These are phyloP conservation scores for Diaporthe batatas DNA, from an alignment of 2,329 filamentous ascomycete genomes.

Conservation along the genomic window DNA sequence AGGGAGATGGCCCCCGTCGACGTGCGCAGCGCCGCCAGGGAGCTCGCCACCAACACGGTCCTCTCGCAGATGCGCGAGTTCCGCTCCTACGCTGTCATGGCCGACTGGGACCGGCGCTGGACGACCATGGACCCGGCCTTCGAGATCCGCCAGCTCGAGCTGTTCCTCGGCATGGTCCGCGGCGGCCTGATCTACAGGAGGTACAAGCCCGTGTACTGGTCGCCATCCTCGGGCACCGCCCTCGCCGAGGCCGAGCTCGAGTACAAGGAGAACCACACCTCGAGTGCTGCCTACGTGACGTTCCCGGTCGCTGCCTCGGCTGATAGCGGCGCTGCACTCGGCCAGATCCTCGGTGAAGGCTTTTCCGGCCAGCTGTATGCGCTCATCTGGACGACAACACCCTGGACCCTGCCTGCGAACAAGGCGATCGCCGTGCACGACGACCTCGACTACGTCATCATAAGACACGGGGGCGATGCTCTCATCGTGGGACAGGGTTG, in stretches of 20 bases:
- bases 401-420: conserved; percentile 97
- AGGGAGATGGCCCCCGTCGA: conserved; percentile 65
- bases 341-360: conserved; percentile 49
- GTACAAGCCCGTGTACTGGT: conserved; percentile 90
- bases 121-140: conserved; percentile 83
- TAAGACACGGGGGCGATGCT: conserved; percentile 69
- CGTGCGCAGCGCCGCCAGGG: conserved; percentile 74
- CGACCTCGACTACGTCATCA: conserved; percentile 79
- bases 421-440: conserved; percentile 86
- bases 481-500: conserved; percentile 81
- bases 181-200: conserved; percentile 81
- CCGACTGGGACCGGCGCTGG: conserved; percentile 82
- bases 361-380: conserved; percentile 72
- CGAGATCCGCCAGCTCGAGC: conserved; percentile 79
- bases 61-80: conserved; percentile 81
- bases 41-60: conserved; percentile 77
- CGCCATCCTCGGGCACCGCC: conserved; percentile 81
- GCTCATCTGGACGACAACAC: conserved; percentile 99
- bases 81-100: conserved; percentile 81
- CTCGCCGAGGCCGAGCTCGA: conserved; percentile 88
- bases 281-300: conserved; percentile 81
- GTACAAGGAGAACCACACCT: conserved; percentile 81
- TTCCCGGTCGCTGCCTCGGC: conserved; percentile 75
- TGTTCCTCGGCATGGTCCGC: conserved; percentile 82
- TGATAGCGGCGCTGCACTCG: conserved; percentile 55